Evolutionary conservation across 1,139 yeast genomes (phyloP).

Genomic region (Taphrina confusa): DNA sequence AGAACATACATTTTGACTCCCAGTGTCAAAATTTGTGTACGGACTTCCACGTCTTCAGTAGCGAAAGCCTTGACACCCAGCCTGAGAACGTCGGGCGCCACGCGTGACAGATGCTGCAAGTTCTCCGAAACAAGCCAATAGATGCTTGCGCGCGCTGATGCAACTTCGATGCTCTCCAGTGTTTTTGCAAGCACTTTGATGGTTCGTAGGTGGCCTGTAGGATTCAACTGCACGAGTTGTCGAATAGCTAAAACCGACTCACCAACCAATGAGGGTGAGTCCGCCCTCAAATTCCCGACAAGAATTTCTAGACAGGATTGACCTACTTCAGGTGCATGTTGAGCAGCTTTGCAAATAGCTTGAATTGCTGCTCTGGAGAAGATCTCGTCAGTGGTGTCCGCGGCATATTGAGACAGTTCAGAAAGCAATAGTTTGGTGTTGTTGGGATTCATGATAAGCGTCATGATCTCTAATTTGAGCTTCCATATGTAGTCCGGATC

Average conservation of each 20-base stretch:
- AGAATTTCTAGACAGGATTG: slow-evolving; percentile 34
- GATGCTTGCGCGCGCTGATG: slow-evolving; percentile 72
- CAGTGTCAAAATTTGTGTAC: slow-evolving; percentile 69
- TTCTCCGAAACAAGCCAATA: slow-evolving; percentile 93
- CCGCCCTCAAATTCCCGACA: slow-evolving; percentile 22
- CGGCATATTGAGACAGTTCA: slow-evolving; percentile 66
- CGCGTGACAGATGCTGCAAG: slow-evolving; percentile 50
- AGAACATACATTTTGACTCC: slow-evolving; percentile 69
- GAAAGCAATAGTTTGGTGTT: slow-evolving; percentile 59
- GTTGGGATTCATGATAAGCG: slow-evolving; percentile 57
- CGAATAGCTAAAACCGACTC: slow-evolving; percentile 71
- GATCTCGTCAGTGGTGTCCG: slow-evolving; percentile 48
- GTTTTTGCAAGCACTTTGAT: slow-evolving; percentile 50
- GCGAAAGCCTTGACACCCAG: slow-evolving; percentile 59
- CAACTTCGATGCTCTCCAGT: slow-evolving; percentile 41
- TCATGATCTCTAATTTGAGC: slow-evolving; percentile 65
- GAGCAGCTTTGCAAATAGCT: slow-evolving; percentile 59
- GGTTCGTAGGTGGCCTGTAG: slow-evolving; percentile 50
- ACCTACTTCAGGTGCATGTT: slow-evolving; percentile 44
- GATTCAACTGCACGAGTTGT: slow-evolving; percentile 66
- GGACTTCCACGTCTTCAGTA: slow-evolving; percentile 59
- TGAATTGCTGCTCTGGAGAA: slow-evolving; percentile 60
- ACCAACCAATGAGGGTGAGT: slow-evolving; percentile 39
- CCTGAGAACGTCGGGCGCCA: slow-evolving; percentile 80
- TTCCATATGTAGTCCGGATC: slow-evolving; percentile 56